Conservation (phyloP, 1,139 yeast genomes). For the Groenewaldozyma sp. region DNA sequence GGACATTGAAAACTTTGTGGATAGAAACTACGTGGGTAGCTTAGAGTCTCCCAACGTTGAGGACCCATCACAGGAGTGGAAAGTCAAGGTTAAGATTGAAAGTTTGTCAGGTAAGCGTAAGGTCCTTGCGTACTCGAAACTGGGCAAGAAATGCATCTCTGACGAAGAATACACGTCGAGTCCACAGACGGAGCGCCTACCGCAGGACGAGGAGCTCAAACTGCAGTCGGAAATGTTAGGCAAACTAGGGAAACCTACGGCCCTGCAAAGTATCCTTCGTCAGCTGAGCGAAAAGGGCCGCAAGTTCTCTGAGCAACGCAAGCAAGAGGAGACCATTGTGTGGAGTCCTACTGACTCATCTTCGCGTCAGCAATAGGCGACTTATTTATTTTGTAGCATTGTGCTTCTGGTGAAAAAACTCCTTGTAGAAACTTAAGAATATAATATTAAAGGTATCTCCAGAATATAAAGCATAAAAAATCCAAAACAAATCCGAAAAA, state of each 20-base stretch:
- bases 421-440: neutral
- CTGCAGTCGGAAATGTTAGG: constrained; percentile 13
- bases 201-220: constrained; percentile 15
- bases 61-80: constrained; percentile 13
- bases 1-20: constrained; percentile 11
- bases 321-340: constrained; percentile 9
- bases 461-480: neutral
- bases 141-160: constrained; percentile 8
- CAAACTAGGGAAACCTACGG: constrained; percentile 22
- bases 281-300: constrained; percentile 18
- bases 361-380: no score
- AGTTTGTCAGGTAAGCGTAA: constrained; percentile 9
- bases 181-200: constrained; percentile 21
- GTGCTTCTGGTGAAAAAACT: neutral
- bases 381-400: no score
- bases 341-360: constrained; percentile 21
- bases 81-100: constrained; percentile 14
- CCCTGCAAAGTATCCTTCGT: constrained; percentile 22
- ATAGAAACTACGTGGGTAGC: constrained; percentile 10
- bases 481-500: neutral
- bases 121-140: constrained; percentile 9
- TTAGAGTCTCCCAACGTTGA: constrained; percentile 13
- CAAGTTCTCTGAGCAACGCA: constrained; percentile 10
- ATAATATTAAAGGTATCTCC: neutral
- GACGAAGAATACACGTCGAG: constrained; percentile 14